Percentiles rank a stretch among this genome's conserved stretches.
These are phyloP conservation scores for Globisporangium parvum DNA, from an alignment of 352 stramenopile genomes.

Conservation along the genomic window DNA sequence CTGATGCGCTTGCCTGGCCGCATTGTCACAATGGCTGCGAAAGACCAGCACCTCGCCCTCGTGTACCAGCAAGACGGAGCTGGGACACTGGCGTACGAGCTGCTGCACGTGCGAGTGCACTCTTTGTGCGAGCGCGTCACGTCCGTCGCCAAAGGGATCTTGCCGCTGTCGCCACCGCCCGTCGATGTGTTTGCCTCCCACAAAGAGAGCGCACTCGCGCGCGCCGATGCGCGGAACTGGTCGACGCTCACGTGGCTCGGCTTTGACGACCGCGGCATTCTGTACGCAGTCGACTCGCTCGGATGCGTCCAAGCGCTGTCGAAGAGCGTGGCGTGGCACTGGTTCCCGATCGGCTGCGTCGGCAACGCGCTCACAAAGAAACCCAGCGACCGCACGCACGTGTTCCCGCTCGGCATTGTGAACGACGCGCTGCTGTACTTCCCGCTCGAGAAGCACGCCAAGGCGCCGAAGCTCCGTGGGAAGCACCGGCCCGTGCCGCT, in stretches of 20 bases:
- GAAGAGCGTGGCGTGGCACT: conserved; percentile 46
- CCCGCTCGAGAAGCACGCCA: conserved; percentile 40
- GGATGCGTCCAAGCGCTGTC: conserved; percentile 59
- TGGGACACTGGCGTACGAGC: conserved; percentile 43
- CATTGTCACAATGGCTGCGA: conserved; percentile 68
- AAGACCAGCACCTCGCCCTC: conserved; percentile 48
- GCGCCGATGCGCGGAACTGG: conserved; percentile 39
- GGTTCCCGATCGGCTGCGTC: conserved; percentile 68
- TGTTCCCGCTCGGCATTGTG: conserved; percentile 68
- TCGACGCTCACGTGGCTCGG: conserved; percentile 65
- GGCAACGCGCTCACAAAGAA: conserved; percentile 58
- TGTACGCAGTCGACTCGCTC: conserved; percentile 70
- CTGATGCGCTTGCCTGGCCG: conserved; percentile 54
- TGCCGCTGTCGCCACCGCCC: conserved; percentile 52
- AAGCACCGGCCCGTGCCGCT: conserved; percentile 72
- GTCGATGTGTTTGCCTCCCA: conserved; percentile 66
- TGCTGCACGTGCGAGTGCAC: conserved; percentile 41
- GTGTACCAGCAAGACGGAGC: conserved; percentile 46
- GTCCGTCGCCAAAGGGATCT: conserved; percentile 32
- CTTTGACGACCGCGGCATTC: conserved; percentile 65
- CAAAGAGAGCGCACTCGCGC: conserved; percentile 49
- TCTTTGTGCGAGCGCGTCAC: conserved; percentile 35
- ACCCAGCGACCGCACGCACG: conserved; percentile 36
- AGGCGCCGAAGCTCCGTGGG: conserved; percentile 43
- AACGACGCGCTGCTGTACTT: conserved; percentile 76